A percentile compares a stretch with the other conserved stretches of the same genome.
Evolutionary conservation across 192 early-diverging fungal species (phyloP).

Genomic region (Entomortierella lignicola): DNA sequence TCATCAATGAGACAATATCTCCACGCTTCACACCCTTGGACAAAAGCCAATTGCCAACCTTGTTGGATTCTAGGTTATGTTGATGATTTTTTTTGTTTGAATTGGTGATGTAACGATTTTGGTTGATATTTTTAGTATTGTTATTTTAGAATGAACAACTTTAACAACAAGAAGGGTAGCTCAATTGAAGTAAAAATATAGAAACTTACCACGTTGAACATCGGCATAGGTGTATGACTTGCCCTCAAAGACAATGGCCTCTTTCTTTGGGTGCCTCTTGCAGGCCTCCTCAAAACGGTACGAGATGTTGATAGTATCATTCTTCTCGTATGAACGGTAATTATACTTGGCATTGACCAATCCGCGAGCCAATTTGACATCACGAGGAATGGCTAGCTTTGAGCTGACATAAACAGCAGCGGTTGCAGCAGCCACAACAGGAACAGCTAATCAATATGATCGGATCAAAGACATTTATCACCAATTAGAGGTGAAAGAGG

Average conservation of each 20-base stretch:
- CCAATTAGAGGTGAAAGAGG: background rate
- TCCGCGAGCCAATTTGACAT: constrained; percentile 51
- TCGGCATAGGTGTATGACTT: constrained; percentile 61
- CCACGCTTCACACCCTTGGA: constrained; percentile 51
- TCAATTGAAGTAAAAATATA: too few relatives aligned
- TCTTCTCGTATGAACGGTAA: constrained; percentile 53
- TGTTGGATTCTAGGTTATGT: constrained; percentile 36
- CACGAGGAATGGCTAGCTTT: constrained; percentile 53
- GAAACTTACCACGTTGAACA: constrained; percentile 56
- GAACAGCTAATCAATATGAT: constrained; percentile 1
- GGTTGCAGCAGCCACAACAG: constrained; percentile 40
- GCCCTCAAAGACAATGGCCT: constrained; percentile 63
- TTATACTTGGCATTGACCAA: constrained; percentile 37
- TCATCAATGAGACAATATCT: constrained; percentile 67
- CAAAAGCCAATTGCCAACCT: constrained; percentile 43
- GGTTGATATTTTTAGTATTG: too few relatives aligned
- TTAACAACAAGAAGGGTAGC: too few relatives aligned
- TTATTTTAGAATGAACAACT: too few relatives aligned
- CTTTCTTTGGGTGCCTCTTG: constrained; percentile 52
- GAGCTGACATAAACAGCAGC: constrained; percentile 63
- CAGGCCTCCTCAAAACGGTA: constrained; percentile 60
- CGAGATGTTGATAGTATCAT: constrained; percentile 58
- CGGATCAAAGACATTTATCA: background rate
- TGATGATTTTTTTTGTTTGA: constrained; percentile 1
- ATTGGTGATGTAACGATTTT: background rate